Base-by-base conservation (phyloP, 2,329 filamentous ascomycete species). In the Stagonosporopsis tanaceti region DNA sequence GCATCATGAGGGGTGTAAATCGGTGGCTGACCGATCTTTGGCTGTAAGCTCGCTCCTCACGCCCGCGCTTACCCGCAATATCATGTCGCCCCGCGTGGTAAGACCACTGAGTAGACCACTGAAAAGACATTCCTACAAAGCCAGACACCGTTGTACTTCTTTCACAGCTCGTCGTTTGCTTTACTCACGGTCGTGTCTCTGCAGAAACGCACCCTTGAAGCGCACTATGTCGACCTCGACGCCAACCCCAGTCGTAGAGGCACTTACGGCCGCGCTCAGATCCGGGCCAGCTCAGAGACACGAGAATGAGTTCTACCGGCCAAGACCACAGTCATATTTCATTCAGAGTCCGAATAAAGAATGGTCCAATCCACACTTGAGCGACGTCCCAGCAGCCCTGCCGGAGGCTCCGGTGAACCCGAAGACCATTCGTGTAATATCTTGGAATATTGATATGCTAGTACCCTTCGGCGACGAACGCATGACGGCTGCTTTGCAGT, bases 401-500 rank as follows among this genome's bases (percentile, higher is more conserved):
- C 32, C 50, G 3, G 44, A 30, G n/a, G 15, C 54, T 8, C 12
- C 45, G 8, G n/a, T 59, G 4, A 47, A 61, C 11, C 20, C 58
- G 3, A 61, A 55, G 9, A 30, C 41, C 30, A 48, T 74, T 9
- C 65, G 70, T 22, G 60, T 82, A 6, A 71, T 80, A 44, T 79
- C 78, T 45, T 83, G 80, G 80, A 83, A 83, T 63, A 82, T 83
- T 59, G 80, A 83, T 65, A 77, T 81, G 59, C 76, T 79, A 58
- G 63, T 75, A 8, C 73, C 72, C 0, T 77, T 70, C 41, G 64
- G 69, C 1, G 56, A 73, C 22, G 68, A 77, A 22, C 75, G 81
- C 20, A 82, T 82, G 78, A 52, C 53, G 2, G 72, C 72, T 4
- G 81, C 78, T 1, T 61, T 82, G 3, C 46, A 63, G 5, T 70